Evolutionary conservation across 495 filamentous ascomycete genomes (phyloP).

Genomic region (Pseudevernia furfuracea): DNA sequence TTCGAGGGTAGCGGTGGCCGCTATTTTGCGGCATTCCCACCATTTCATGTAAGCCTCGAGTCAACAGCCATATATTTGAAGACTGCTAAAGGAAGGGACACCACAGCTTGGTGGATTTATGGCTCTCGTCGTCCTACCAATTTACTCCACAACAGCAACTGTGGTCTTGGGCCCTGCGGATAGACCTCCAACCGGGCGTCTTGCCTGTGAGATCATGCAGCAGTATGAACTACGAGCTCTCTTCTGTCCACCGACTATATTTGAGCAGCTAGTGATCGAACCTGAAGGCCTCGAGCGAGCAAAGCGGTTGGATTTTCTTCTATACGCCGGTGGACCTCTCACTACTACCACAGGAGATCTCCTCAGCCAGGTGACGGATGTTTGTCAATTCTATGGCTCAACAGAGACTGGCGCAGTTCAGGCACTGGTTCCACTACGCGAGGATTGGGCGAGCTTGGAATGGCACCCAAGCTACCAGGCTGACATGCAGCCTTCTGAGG

Average conservation of each 20-base stretch:
- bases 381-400: constrained; percentile 30
- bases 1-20: constrained; percentile 25
- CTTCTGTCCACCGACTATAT: constrained; percentile 25
- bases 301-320: constrained; percentile 27
- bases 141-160: constrained; percentile 23
- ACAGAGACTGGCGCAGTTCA: constrained; percentile 27
- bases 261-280: constrained; percentile 27
- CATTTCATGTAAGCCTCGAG: constrained; percentile 28
- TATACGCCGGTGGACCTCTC: constrained; percentile 30
- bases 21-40: constrained; percentile 27
- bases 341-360: constrained; percentile 22
- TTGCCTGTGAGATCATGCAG: constrained; percentile 25
- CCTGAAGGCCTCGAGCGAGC: constrained; percentile 21
- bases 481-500: constrained; percentile 36
- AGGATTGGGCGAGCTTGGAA: constrained; percentile 48
- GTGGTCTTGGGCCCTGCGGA: constrained; percentile 27
- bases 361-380: constrained; percentile 27
- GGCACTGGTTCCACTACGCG: constrained; percentile 21
- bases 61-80: constrained; percentile 13
- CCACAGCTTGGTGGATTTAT: constrained; percentile 22
- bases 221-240: constrained; percentile 25
- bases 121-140: constrained; percentile 16
- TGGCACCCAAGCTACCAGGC: constrained; percentile 41
- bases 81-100: constrained; percentile 12
- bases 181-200: constrained; percentile 26